Evolutionary conservation across 805 yeast species (phyloP).

Genomic region (Candida morakotiae): DNA sequence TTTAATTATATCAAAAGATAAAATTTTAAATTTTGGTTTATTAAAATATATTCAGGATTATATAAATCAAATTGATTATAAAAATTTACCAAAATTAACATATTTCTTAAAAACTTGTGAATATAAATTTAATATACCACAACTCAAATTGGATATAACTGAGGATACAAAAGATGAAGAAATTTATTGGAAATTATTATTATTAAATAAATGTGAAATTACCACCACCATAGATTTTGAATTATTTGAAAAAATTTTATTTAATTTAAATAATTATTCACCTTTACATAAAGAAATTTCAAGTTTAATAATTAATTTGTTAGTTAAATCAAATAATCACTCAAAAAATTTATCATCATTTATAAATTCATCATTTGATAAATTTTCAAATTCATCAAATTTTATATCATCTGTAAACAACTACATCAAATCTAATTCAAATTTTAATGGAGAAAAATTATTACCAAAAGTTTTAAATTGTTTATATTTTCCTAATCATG

Average conservation of each 20-base stretch:
- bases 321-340: neutral
- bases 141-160: neutral
- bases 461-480: constrained; percentile 20
- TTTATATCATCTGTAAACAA: constrained; percentile 33
- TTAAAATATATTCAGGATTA: constrained; percentile 45
- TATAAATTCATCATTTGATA: constrained; percentile 12
- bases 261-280: neutral
- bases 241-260: neutral
- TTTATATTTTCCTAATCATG: constrained; percentile 47
- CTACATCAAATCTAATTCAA: neutral
- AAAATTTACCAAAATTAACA: constrained; percentile 24
- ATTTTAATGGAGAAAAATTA: constrained; percentile 10
- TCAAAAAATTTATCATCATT: neutral
- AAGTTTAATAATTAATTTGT: neutral
- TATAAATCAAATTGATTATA: constrained; percentile 30
- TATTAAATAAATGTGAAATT: constrained; percentile 24
- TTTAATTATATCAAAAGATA: constrained; percentile 39
- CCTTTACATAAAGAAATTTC: constrained; percentile 7
- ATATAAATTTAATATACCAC: constrained; percentile 5
- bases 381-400: constrained; percentile 29
- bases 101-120: constrained; percentile 13
- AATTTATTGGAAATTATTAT: constrained; percentile 46
- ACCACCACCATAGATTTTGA: neutral
- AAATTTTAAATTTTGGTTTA: constrained; percentile 41
- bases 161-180: neutral